These are phyloP conservation scores for Pestalotiopsis sp. DNA, from an alignment of 2,329 filamentous ascomycete species.

Conservation along the genomic window DNA sequence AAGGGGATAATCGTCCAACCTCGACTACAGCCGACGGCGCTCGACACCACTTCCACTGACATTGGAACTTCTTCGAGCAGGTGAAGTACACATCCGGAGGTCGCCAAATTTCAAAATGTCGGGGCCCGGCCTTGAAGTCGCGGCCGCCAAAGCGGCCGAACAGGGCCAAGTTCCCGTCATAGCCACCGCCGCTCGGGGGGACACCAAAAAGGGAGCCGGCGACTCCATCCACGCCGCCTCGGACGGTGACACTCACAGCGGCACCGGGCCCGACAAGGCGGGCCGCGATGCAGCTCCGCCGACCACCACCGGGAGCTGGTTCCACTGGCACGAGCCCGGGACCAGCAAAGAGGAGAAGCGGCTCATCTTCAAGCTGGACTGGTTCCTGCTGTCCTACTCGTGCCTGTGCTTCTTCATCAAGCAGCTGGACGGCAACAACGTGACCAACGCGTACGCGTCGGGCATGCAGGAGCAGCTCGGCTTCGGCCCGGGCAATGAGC, in stretches of 20 bases:
- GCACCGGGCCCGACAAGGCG: not conserved
- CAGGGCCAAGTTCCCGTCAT: not conserved
- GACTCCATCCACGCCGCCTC: not conserved
- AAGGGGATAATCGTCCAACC: too few relatives aligned
- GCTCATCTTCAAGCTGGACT: constrained; percentile 37
- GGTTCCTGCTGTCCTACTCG: constrained; percentile 35
- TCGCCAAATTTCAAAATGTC: not conserved
- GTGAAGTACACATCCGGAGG: not conserved
- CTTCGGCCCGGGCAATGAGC: constrained; percentile 42
- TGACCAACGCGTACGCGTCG: constrained; percentile 51
- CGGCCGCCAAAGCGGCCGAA: not conserved
- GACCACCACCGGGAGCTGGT: constrained; percentile 21
- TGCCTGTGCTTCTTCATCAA: constrained; percentile 52
- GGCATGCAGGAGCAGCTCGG: constrained; percentile 49
- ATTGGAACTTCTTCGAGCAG: not conserved
- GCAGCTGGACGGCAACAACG: constrained; percentile 46
- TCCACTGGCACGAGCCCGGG: constrained; percentile 45
- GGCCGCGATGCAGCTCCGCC: not conserved
- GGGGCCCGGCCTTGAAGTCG: not conserved
- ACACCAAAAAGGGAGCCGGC: not conserved
- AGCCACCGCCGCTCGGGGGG: not conserved
- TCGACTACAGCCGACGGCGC: too few relatives aligned
- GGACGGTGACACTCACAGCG: not conserved
- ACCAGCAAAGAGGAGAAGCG: constrained; percentile 43
- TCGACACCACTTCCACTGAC: not conserved